These are phyloP conservation scores for Asterochloris erici DNA, from an alignment of 139 green algal genomes.

Conservation along the genomic window DNA sequence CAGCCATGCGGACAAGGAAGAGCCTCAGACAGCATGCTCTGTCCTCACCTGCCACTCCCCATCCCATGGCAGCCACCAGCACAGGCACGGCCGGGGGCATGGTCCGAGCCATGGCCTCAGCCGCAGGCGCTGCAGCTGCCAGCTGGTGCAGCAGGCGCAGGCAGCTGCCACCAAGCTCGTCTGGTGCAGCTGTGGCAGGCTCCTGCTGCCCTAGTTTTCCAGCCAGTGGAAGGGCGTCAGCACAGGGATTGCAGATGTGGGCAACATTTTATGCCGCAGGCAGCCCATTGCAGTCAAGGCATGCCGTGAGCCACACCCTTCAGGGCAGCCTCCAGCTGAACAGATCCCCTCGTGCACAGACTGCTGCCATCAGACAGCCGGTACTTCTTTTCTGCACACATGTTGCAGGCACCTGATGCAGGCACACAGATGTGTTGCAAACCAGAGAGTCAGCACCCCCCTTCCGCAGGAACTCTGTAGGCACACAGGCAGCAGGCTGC, in stretches of 20 bases:
- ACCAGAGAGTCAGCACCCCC: neutral
- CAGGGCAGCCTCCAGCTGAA: too few relatives aligned
- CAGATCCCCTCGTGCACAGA: too few relatives aligned
- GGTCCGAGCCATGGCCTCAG: conserved; percentile 58
- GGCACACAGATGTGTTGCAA: neutral
- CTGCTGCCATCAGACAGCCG: too few relatives aligned
- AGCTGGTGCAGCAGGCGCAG: conserved; percentile 79
- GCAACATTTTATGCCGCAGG: neutral
- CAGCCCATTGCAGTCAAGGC: neutral
- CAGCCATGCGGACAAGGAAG: too few relatives aligned
- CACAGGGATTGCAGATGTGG: neutral
- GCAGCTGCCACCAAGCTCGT: conserved; percentile 50
- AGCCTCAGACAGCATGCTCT: too few relatives aligned
- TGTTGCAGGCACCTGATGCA: neutral
- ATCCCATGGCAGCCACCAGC: conserved; percentile 34
- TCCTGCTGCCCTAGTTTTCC: neutral
- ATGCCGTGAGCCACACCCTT: neutral
- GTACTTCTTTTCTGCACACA: too few relatives aligned
- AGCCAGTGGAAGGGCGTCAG: neutral
- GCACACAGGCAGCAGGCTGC: neutral
- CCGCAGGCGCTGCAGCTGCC: conserved; percentile 24
- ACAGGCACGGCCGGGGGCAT: conserved; percentile 37
- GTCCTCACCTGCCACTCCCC: conserved; percentile 10
- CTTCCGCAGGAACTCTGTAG: too few relatives aligned
- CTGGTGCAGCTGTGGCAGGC: conserved; percentile 9